phyloP scores from a whole-genome alignment of 768 basidiomycete species.

The Leucocoprinus leucothites region DNA sequence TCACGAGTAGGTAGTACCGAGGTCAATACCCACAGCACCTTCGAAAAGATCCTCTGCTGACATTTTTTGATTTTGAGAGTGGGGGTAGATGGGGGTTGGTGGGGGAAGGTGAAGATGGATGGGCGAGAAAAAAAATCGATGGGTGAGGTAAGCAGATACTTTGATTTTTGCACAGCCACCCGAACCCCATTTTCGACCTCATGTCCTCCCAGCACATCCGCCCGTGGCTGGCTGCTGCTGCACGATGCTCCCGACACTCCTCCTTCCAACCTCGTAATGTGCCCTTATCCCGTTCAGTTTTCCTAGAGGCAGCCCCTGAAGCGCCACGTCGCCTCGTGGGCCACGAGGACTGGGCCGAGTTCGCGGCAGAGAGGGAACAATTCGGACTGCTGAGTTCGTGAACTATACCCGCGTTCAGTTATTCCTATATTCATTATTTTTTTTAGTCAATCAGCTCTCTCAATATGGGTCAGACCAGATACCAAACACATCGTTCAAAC shows the following conservation, averaged over 20 bases:
- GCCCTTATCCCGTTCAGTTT: constrained; percentile 21
- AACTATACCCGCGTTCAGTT: constrained; percentile 11
- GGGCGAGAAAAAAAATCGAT: constrained; percentile 46
- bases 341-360: constrained; percentile 60
- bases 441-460: constrained; percentile 57
- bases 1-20: constrained; percentile 96
- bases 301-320: constrained; percentile 23
- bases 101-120: constrained; percentile 37
- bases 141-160: constrained; percentile 55
- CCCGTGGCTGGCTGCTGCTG: constrained; percentile 34
- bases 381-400: constrained; percentile 52
- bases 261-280: constrained; percentile 10
- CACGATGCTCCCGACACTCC: constrained; percentile 24
- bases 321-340: constrained; percentile 33
- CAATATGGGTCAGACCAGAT: constrained; percentile 78
- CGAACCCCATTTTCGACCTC: constrained; percentile 20
- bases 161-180: constrained; percentile 45
- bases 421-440: constrained; percentile 16
- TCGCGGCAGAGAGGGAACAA: constrained; percentile 58
- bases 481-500: constrained; percentile 65
- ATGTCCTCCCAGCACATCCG: constrained; percentile 37
- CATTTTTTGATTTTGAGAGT: constrained; percentile 51
- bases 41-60: constrained; percentile 83
- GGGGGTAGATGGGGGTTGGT: constrained; percentile 26
- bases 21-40: constrained; percentile 96